Evolutionary conservation across 73 alveolate genomes (phyloP).

Genomic region (Blepharisma japonicum): DNA sequence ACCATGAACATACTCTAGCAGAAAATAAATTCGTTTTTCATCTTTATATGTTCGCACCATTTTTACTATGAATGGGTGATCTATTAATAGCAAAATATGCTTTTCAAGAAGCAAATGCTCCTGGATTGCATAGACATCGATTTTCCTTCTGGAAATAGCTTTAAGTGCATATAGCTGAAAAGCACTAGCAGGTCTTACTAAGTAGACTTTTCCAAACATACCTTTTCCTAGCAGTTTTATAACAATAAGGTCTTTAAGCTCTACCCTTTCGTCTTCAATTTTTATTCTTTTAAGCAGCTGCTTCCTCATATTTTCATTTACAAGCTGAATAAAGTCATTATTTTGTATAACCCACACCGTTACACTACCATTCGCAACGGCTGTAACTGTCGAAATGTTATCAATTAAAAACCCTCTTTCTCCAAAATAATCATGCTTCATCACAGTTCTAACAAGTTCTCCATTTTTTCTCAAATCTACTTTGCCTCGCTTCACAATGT

Average conservation of each 20-base stretch:
- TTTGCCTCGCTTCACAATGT: conserved; percentile 50
- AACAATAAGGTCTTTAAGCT: conserved; percentile 54
- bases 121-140: conserved; percentile 50
- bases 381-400: conserved; percentile 45
- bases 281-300: conserved; percentile 12
- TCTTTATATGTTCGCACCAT: conserved; percentile 66
- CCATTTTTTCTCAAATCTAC: conserved; percentile 44
- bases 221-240: conserved; percentile 67
- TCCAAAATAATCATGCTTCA: conserved; percentile 57
- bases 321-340: conserved; percentile 42
- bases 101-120: conserved; percentile 61
- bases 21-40: conserved; percentile 56
- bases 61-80: conserved; percentile 73
- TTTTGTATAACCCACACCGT: conserved; percentile 44
- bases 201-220: conserved; percentile 69
- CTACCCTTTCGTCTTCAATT: conserved; percentile 53
- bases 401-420: conserved; percentile 54
- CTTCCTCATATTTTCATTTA: conserved; percentile 43
- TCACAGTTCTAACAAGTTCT: conserved; percentile 44
- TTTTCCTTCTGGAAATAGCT: conserved; percentile 62
- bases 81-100: conserved; percentile 48
- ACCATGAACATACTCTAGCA: conserved; percentile 72
- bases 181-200: conserved; percentile 51
- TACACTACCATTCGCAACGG: conserved; percentile 58
- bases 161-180: conserved; percentile 66